Conservation (phyloP, 805 yeast genomes). For the Nakazawaea ishiwadae region DNA sequence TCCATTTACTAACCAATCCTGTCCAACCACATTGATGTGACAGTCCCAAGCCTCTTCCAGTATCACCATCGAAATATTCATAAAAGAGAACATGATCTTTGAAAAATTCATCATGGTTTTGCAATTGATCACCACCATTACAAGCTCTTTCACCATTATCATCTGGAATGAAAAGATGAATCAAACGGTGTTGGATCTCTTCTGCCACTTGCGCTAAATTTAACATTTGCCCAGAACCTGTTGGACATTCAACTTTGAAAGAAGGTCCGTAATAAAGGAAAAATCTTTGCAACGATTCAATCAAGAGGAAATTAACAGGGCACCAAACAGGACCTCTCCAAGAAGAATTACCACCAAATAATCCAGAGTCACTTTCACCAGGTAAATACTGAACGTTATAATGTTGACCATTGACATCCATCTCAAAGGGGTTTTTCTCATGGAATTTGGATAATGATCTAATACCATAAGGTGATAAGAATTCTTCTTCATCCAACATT, state of each 20-base stretch:
- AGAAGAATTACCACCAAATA: constrained; percentile 95
- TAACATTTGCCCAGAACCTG: constrained; percentile 69
- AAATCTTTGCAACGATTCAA: constrained; percentile 84
- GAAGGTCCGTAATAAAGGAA: constrained; percentile 84
- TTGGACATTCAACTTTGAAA: constrained; percentile 83
- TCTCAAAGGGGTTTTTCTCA: constrained; percentile 75
- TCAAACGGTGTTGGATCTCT: constrained; percentile 81
- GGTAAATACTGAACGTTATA: constrained; percentile 73
- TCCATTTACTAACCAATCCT: constrained; percentile 85
- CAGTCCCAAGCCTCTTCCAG: constrained; percentile 91
- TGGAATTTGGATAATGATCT: constrained; percentile 86
- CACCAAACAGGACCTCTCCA: constrained; percentile 99
- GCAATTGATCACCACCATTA: constrained; percentile 57
- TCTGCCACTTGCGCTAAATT: constrained; percentile 89
- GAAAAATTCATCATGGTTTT: constrained; percentile 63
- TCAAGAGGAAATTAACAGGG: constrained; percentile 81
- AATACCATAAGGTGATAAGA: constrained; percentile 78
- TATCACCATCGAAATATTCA: constrained; percentile 91
- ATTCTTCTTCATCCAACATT: constrained; percentile 84
- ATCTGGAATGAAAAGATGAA: constrained; percentile 69
- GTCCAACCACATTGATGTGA: constrained; percentile 98
- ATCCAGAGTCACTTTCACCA: constrained; percentile 87
- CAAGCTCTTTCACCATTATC: constrained; percentile 62
- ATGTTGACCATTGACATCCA: constrained; percentile 74
- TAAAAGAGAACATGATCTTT: constrained; percentile 73